phyloP scores from a whole-genome alignment of 2,329 filamentous ascomycete genomes.

The Cladophialophora bantiana region DNA sequence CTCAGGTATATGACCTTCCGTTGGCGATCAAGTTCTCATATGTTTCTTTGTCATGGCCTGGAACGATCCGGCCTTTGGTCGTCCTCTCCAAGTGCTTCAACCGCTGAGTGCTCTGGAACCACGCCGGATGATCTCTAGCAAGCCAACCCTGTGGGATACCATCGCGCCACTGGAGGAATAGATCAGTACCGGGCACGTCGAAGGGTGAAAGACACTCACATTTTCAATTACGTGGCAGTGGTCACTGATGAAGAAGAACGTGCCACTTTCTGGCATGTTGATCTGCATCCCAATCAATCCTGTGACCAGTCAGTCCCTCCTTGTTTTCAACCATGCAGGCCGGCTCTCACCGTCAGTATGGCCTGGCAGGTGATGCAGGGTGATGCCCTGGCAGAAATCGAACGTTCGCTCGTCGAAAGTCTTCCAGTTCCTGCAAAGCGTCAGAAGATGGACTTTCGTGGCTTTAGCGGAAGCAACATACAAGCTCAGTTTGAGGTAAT shows the following conservation, averaged over 20 bases:
- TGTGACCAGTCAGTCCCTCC: constrained; percentile 23
- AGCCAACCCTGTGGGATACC: constrained; percentile 41
- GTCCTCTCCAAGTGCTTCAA: constrained; percentile 39
- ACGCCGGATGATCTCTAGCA: constrained; percentile 39
- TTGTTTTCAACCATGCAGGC: background rate
- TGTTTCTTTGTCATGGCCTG: constrained; percentile 40
- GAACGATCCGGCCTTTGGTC: constrained; percentile 36
- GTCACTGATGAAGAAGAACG: constrained; percentile 39
- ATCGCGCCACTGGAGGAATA: constrained; percentile 36
- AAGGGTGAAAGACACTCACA: constrained; percentile 26
- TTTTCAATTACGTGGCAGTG: constrained; percentile 41
- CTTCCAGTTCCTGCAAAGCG: constrained; percentile 36
- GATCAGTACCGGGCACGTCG: constrained; percentile 7
- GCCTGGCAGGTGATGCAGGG: constrained; percentile 39
- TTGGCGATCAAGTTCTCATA: constrained; percentile 34
- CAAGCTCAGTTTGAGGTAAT: constrained; percentile 40
- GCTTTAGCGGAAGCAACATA: constrained; percentile 19
- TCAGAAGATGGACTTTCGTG: constrained; percentile 14
- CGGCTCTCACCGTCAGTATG: constrained; percentile 38
- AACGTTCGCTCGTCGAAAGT: constrained; percentile 39
- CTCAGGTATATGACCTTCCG: constrained; percentile 33
- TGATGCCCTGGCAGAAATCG: constrained; percentile 41
- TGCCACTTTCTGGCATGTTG: constrained; percentile 40
- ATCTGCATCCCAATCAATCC: constrained; percentile 41
- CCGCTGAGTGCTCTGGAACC: constrained; percentile 39